Base-by-base conservation (phyloP, 257 asterid genomes). In the Solanum sitiens region DNA sequence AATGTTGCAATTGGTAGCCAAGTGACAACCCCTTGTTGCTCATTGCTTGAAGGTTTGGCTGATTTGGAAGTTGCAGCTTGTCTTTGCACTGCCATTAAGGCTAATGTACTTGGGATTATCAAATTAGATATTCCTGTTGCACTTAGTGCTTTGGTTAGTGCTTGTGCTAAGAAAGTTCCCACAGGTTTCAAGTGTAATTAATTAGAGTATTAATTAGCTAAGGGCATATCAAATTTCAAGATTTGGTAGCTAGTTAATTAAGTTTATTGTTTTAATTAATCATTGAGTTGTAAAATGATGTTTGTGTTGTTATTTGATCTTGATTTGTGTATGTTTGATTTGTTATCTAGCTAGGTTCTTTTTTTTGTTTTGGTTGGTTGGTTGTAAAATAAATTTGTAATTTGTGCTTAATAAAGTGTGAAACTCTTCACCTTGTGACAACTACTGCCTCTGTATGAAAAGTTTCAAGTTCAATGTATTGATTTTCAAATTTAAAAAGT, bases 41-140 rank as follows among this genome's bases (percentile, higher is more conserved):
- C 80, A 20, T 68, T 88, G 35, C 88, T 88, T 39, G 30, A 56
- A 84, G 90, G 90, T 32, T 37, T 88, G 25, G 90, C 73, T 27
- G 87, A 88, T 88, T 83, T 95, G 91, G 98, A 96, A 92, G 98
- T 83, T 65, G 99, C 98, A 1, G 98, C 92, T 44, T 84, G 90
- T 33, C 87, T 88, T 25, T 88, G 90, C 86, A 84, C 88, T 30
- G 90, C 90, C 21, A 63, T 88, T 79, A 88, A 84, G 45, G 86
- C 88, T 44, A 88, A 88, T 76, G 80, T 88, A 33, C 95, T 96
- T 1, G 98, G 99, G n/a, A 94, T 80, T 80, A 40, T 95, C 50
- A 94, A 95, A 93, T 89, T 96, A 91, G 86, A 92, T 80, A 89
- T 96, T 59, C 98, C 96, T 33, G 85, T 96, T 85, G 94, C 99